A percentile compares a stretch with the other conserved stretches of the same genome.
Conservation (phyloP, 2,329 filamentous ascomycete species). For the Talaromyces sp. region DNA sequence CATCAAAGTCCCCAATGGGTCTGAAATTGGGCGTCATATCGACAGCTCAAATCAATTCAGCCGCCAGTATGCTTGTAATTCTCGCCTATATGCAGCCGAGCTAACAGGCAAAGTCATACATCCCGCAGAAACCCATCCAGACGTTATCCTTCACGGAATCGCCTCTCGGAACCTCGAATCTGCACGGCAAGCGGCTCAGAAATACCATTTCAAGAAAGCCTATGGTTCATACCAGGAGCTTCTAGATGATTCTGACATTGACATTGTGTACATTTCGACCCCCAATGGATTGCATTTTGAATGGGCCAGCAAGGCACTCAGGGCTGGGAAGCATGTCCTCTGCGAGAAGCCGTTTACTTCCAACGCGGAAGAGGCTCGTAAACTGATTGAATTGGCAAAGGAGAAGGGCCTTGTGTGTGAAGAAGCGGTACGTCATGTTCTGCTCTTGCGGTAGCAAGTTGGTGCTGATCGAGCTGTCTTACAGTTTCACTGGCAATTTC, state of each 20-base stretch:
- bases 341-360: conserved; percentile 52
- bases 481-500: conserved; percentile 42
- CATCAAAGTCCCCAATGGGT: conserved; percentile 23
- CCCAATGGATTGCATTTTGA: conserved; percentile 36
- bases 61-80: conserved; percentile 23
- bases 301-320: conserved; percentile 49
- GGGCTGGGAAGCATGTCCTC: conserved; percentile 53
- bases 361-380: conserved; percentile 45
- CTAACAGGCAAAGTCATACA: conserved; percentile 29
- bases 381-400: conserved; percentile 41
- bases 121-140: conserved; percentile 53
- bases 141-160: conserved; percentile 53
- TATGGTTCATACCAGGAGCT: conserved; percentile 27
- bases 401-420: conserved; percentile 21
- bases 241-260: conserved; percentile 24
- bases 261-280: conserved; percentile 30
- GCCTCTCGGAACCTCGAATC: conserved; percentile 50
- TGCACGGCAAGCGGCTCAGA: conserved; percentile 50
- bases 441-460: neutral
- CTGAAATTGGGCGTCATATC: conserved; percentile 27
- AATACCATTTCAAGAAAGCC: conserved; percentile 49
- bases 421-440: conserved; percentile 17
- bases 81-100: neutral
- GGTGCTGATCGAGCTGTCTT: neutral
- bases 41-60: conserved; percentile 25